Evolutionary conservation across 108 stramenopile genomes (phyloP), one percentile per base, ranked within the genome.

Genomic region (Cyclotella kingstonii): DNA sequence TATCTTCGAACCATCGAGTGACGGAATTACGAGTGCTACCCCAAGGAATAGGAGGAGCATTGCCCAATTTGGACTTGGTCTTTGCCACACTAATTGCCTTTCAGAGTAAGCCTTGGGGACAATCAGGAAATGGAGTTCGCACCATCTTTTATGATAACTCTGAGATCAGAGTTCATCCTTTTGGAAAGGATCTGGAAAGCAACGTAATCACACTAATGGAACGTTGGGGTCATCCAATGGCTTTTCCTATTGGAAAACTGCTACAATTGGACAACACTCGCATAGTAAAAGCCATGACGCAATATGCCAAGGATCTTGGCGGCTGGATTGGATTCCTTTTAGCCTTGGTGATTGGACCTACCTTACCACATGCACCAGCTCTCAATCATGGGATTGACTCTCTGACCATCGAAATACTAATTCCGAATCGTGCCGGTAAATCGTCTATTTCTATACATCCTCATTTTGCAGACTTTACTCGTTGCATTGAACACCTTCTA

Each of bases 1-100:
- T 15, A 1, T 33, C 42, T 28, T 14, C 21, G 46, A 43, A 0
- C 3, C 31, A 54, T 2, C 55, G 22, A 3, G 23, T 17, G n/a
- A 59, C 78, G 8, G 52, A 81, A 33, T 54, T 82, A 22, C 61
- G 60, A 29, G 75, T 93, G 7, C 43, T 87, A 8, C 82, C 92
- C 27, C 89, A 90, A 34, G 92, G 89, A 26, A 70, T 60, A 10
- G 67, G 79, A 36, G 92, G 92, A 11, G 57, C 77, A 22, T 60
- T 94, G 45, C 92, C 92, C 44, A 94, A 94, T 62, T 56, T 89
- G 47, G 92, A 94, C 73, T 60, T 89, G 41, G 82, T 89, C 17
- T 88, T 86, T 69, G 86, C 87, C 17, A 77, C 76, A 9, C 38
- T 48, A 22, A 19, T 66, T 14, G 63, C 80, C 44, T 59, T 77